Base-by-base conservation (phyloP, 345 rosid species). In the Barbarea vulgaris region DNA sequence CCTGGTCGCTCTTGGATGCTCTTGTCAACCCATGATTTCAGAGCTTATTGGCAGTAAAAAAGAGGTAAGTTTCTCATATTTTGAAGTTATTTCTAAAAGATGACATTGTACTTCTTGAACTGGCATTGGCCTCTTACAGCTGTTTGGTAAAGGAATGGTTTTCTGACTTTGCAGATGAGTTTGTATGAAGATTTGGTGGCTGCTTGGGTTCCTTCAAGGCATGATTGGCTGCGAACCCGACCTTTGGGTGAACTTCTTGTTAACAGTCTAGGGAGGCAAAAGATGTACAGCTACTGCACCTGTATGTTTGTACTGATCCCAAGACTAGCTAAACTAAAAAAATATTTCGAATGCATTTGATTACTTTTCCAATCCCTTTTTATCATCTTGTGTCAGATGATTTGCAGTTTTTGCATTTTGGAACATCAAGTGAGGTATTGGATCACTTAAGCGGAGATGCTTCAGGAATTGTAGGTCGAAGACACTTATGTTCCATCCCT, bases 111-210 rank as follows among this genome's bases (percentile, higher is more conserved):
- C 12, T 74, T 66, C 46, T 67, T 58, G 28, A 44, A 53, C 3
- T 41, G 36, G 4, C 39, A 24, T 31, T 62, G 51, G 51, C 50
- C 30, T 62, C 51, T 33, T 76, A 42, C 25, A 31, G 22, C 28
- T 12, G 12, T 31, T 22, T 42, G 3, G 22, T 60, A 6, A 77
- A 19, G 34, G 36, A 69, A n/a, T 61, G 19, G 64, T 41, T 17
- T 61, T 36, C 1, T 68, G 7, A 69, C 68, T 69, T 44, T 80
- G 77, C 85, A 90, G 99, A 85, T 95, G 93, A 95, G 96, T 85
- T 89, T 95, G 77, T 95, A 95, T 81, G 99, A 95, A 83, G 99
- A 95, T 84, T 80, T 95, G 81, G 97, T 89, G 46, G 99, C 96
- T 27, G 97, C 97, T 69, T 95, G 99, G 99, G 99, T 95, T 30